These are phyloP conservation scores for Phytophthora niederhauseri DNA, from an alignment of 352 stramenopile genomes.

Conservation along the genomic window DNA sequence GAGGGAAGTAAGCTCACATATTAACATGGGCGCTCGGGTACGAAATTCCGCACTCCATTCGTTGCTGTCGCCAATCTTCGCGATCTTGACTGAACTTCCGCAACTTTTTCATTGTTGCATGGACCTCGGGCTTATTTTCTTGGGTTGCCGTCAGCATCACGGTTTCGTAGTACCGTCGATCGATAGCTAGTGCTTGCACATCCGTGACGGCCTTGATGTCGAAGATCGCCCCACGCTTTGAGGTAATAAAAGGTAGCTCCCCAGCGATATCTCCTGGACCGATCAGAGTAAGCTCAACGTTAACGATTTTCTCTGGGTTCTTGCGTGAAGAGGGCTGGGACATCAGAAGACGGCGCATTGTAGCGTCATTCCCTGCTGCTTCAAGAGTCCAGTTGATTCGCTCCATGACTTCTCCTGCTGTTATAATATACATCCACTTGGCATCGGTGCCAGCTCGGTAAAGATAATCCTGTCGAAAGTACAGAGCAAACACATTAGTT, in stretches of 20 bases:
- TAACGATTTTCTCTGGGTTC: conserved; percentile 75
- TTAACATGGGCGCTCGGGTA: conserved; percentile 74
- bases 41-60: conserved; percentile 66
- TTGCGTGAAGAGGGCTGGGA: conserved; percentile 34
- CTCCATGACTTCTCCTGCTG: conserved; percentile 70
- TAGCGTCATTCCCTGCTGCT: conserved; percentile 18
- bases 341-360: conserved; percentile 34
- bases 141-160: conserved; percentile 53
- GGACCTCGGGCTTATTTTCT: conserved; percentile 48
- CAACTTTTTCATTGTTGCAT: conserved; percentile 50
- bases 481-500: neutral
- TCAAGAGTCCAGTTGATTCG: conserved; percentile 64
- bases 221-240: conserved; percentile 53
- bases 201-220: conserved; percentile 75
- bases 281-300: conserved; percentile 67
- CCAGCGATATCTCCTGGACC: conserved; percentile 64
- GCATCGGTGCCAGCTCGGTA: conserved; percentile 66
- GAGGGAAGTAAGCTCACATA: conserved; percentile 48
- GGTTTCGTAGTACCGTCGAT: conserved; percentile 67
- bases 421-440: conserved; percentile 81
- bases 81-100: conserved; percentile 55
- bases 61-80: conserved; percentile 77
- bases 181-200: conserved; percentile 66
- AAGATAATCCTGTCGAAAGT: conserved; percentile 56
- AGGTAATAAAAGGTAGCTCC: conserved; percentile 63